A percentile compares a stretch with the other conserved stretches of the same genome.
Evolutionary conservation across 169 alveolate genomes (phyloP).

Genomic region (Eimeria necatrix): DNA sequence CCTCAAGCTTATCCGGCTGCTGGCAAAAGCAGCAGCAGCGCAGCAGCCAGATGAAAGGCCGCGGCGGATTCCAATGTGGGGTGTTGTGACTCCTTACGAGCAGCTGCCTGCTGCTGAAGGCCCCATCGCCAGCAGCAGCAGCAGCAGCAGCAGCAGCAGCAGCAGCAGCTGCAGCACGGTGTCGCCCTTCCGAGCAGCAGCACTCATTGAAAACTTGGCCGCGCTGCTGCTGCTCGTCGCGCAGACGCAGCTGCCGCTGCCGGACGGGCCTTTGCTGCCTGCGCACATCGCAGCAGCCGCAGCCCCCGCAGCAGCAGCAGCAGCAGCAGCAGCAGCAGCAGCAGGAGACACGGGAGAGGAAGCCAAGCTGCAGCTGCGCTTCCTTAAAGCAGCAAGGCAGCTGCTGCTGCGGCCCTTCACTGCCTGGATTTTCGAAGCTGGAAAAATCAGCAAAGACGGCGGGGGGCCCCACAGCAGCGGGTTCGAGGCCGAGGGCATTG

Average conservation of each 20-base stretch:
- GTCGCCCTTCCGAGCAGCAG: constrained; percentile 8
- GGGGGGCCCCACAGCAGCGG: neutral
- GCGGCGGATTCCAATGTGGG: neutral
- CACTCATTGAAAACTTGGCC: neutral
- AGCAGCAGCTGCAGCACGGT: neutral
- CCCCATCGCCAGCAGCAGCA: neutral
- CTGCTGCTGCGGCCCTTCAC: constrained; percentile 17
- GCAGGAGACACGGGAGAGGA: neutral
- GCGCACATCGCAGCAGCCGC: constrained; percentile 1
- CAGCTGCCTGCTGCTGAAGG: neutral
- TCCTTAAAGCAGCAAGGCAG: neutral
- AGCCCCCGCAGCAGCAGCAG: constrained; percentile 1
- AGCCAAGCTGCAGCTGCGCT: neutral
- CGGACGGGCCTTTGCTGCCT: neutral
- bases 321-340: constrained; percentile 50
- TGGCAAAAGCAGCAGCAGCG: neutral
- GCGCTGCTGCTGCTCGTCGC: neutral
- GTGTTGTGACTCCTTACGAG: constrained; percentile 11
- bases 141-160: neutral
- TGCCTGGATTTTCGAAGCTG: neutral
- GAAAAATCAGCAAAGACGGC: neutral
- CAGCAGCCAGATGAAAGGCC: constrained; percentile 55
- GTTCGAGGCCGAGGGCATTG: neutral
- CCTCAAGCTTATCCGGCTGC: constrained; percentile 9
- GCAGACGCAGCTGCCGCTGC: constrained; percentile 4